A percentile compares a stretch with the other conserved stretches of the same genome.
These are phyloP conservation scores for Rhodocollybia butyracea DNA, from an alignment of 768 basidiomycete species.

Conservation along the genomic window DNA sequence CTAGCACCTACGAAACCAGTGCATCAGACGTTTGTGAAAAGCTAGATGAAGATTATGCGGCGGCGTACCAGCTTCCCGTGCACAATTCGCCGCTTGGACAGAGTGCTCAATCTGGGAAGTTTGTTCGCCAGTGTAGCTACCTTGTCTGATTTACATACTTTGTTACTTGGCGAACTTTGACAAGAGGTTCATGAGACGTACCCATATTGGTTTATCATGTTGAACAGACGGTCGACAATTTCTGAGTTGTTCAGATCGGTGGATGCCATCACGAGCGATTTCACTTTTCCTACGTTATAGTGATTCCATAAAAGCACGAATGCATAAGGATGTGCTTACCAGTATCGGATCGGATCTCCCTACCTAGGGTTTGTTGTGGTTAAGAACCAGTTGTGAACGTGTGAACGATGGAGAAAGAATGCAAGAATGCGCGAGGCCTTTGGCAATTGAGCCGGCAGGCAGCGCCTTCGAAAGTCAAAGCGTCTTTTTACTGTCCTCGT, in stretches of 20 bases:
- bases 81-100: conserved; percentile 5
- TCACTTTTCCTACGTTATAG: too few relatives aligned
- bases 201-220: neutral
- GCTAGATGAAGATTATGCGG: neutral
- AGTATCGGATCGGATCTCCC: too few relatives aligned
- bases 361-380: too few relatives aligned
- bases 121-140: neutral
- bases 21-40: neutral
- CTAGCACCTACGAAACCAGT: neutral
- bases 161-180: neutral
- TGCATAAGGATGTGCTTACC: too few relatives aligned
- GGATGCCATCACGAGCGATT: neutral
- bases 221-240: neutral
- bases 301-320: too few relatives aligned
- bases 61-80: neutral
- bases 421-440: too few relatives aligned
- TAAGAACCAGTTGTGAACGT: too few relatives aligned
- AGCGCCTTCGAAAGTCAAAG: too few relatives aligned
- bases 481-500: too few relatives aligned
- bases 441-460: too few relatives aligned
- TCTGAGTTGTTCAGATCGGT: neutral
- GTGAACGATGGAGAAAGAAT: too few relatives aligned
- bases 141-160: neutral
- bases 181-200: neutral
- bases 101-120: conserved; percentile 2